Evolutionary conservation across 202 grass and related monocot genomes (phyloP).

Genomic region (Cymbopogon flexuosus): DNA sequence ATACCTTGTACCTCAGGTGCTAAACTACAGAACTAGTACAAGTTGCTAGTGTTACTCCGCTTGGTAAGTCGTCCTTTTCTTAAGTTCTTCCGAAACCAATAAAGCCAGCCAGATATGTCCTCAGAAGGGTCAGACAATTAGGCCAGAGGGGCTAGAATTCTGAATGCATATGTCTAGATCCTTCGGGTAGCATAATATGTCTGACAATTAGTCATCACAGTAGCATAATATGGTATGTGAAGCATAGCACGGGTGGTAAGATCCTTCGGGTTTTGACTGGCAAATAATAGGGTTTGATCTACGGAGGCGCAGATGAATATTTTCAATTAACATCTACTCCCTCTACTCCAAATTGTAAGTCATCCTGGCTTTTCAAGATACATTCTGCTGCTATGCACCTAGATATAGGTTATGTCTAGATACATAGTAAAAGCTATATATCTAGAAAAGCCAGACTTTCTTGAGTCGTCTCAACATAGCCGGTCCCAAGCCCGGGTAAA

Average conservation of each 20-base stretch:
- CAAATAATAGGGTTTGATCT: neutral
- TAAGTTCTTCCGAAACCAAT: neutral
- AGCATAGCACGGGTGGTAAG: neutral
- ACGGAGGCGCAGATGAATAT: neutral
- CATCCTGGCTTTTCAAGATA: too few relatives aligned
- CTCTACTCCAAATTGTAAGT: too few relatives aligned
- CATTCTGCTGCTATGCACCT: too few relatives aligned
- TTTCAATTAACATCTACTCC: neutral
- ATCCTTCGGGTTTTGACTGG: neutral
- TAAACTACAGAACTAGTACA: neutral
- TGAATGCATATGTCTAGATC: neutral
- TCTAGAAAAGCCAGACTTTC: too few relatives aligned
- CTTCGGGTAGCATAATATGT: too few relatives aligned
- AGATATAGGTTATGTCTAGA: too few relatives aligned
- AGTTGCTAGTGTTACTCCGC: neutral
- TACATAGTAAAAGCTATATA: too few relatives aligned
- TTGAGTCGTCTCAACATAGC: too few relatives aligned
- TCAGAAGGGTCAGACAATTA: conserved; percentile 1
- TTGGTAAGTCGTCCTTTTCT: neutral
- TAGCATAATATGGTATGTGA: neutral
- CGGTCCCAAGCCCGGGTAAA: too few relatives aligned
- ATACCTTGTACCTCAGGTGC: neutral
- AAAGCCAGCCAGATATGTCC: neutral
- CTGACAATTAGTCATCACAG: neutral
- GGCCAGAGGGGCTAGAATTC: conserved; percentile 9